These are phyloP conservation scores for Juglanconis juglandina DNA, from an alignment of 2,329 filamentous ascomycete genomes.

Conservation along the genomic window DNA sequence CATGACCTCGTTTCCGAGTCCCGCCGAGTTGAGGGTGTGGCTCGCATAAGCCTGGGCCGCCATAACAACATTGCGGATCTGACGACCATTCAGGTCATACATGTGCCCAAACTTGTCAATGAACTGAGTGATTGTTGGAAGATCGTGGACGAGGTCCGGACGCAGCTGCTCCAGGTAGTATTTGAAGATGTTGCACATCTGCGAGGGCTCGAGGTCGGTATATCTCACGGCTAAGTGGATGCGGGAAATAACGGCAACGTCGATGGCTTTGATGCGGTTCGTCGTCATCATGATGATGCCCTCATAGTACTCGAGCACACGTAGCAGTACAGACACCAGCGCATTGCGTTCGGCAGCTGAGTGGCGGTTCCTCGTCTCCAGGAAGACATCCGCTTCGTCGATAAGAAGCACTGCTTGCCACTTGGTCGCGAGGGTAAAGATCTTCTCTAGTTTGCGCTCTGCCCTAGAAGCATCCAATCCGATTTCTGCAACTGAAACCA, in stretches of 20 bases:
- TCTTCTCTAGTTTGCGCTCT: constrained; percentile 15
- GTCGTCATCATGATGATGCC: constrained; percentile 22
- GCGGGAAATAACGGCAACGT: constrained; percentile 23
- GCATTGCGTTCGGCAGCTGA: constrained; percentile 17
- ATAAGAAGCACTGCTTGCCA: constrained; percentile 27
- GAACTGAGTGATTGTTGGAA: not conserved
- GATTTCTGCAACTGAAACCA: constrained; percentile 16
- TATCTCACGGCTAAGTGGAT: constrained; percentile 24
- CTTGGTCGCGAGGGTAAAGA: constrained; percentile 20
- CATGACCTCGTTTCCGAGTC: not conserved
- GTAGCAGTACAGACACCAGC: constrained; percentile 20
- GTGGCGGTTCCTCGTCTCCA: constrained; percentile 16
- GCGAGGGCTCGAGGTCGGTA: constrained; percentile 13
- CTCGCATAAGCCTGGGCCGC: constrained; percentile 8
- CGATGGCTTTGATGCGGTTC: constrained; percentile 23
- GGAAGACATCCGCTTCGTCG: constrained; percentile 24
- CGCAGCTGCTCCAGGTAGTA: constrained; percentile 20
- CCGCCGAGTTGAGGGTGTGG: not conserved
- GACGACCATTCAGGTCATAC: constrained; percentile 3
- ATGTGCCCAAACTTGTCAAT: not conserved
- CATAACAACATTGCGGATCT: constrained; percentile 10
- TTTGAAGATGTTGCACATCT: constrained; percentile 19
- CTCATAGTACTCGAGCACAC: constrained; percentile 17
- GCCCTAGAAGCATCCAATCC: constrained; percentile 10
- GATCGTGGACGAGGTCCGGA: constrained; percentile 8